Conservation (phyloP, 1,284 basidiomycete species). For the Heterobasidion parviporum region DNA sequence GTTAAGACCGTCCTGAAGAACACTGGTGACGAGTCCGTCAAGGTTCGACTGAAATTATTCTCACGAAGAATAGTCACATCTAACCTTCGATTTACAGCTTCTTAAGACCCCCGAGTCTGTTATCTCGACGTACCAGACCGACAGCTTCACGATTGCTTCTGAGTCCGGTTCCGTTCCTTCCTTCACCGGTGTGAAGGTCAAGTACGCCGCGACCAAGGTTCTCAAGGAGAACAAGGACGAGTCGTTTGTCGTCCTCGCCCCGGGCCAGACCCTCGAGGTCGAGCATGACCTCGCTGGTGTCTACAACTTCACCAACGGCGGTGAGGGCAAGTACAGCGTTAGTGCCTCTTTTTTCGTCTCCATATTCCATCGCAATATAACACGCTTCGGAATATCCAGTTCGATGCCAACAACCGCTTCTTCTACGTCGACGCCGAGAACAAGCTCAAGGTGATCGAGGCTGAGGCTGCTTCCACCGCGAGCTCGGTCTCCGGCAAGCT, state of each 20-base stretch:
- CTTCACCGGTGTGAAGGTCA: not conserved
- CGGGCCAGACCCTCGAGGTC: not conserved
- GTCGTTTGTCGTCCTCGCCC: not conserved
- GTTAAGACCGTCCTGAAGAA: not conserved
- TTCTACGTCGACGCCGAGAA: not conserved
- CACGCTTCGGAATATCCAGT: not conserved
- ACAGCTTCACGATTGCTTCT: not conserved
- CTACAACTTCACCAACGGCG: not conserved
- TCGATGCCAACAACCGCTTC: not conserved
- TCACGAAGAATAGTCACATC: not conserved
- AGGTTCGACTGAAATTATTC: not conserved
- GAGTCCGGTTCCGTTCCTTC: not conserved
- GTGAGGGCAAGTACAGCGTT: not conserved
- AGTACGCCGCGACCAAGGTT: not conserved
- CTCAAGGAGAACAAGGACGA: not conserved
- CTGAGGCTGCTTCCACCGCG: not conserved
- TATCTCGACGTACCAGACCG: not conserved
- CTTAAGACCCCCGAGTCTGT: not conserved
- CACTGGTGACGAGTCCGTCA: not conserved
- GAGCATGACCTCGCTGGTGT: not conserved
- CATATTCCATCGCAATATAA: not conserved
- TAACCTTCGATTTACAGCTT: not conserved
- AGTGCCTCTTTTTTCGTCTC: not conserved
- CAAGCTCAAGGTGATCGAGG: not conserved
- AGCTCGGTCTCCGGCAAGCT: not conserved